Base-by-base conservation (phyloP, 2,329 filamentous ascomycete species). In the Purpureocillium takamizusanense region DNA sequence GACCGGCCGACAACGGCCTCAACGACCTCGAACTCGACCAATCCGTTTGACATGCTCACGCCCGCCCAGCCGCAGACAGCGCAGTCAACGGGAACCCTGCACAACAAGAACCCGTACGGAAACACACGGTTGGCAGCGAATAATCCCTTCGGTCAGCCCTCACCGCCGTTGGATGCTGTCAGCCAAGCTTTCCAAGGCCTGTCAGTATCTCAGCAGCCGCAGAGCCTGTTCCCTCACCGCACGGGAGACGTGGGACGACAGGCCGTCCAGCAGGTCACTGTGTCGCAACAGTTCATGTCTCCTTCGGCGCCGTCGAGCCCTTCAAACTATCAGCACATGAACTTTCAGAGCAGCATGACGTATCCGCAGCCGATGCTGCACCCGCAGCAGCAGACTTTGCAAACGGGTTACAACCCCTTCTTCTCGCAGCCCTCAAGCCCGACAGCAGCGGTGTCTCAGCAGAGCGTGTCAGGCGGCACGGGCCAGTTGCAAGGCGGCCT, bases 171-270 rank as follows among this genome's bases (percentile, higher is more conserved):
- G 8, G 60, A 63, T 34, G 42, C 50, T 10, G 59, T 88, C 14
- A 77, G 79, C 45, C 76, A 83, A 49, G 78, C 83, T 1, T 84
- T 95, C 52, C 81, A 89, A 53, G 78, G 76, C 45, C 71, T 95
- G 60, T 79, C 85, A 29, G 64, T 94, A 2, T 77, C 76, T 17
- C 58, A 59, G 36, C 44, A 63, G 31, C 77, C 78, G 47, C 76
- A 42, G 23, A 38, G 76, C 29, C 66, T 88, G 23, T 88, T 89
- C 55, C 83, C 85, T 7, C 78, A 88, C 51, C 79, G 81, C 38
- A 89, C 85, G 1, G 83, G 84, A 38, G 84, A 77, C 16, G 46
- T 72, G 47, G 62, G 58, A 45, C 58, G 59, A 13, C 69, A 66
- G 47, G 52, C 65, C 29, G 44, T 46, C 21, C 48, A 63, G 29